Conservation (phyloP, 257 asterid species). For the Verbascum thapsus region DNA sequence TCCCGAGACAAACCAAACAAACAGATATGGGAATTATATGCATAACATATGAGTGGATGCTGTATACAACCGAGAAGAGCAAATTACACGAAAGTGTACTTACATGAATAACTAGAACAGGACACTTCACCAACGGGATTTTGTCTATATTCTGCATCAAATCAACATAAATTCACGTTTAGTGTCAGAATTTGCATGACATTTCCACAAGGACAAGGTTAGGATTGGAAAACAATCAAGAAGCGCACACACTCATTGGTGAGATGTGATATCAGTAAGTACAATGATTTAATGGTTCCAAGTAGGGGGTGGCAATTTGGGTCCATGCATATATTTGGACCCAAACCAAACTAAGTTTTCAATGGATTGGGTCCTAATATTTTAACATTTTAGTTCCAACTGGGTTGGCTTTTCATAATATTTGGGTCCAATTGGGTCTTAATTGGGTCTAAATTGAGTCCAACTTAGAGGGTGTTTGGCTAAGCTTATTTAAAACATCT, state of each 20-base stretch:
- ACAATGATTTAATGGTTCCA: background rate
- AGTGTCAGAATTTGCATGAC: conserved; percentile 5
- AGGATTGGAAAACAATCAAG: background rate
- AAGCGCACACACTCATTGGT: background rate
- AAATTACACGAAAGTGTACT: conserved; percentile 35
- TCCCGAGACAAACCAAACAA: background rate
- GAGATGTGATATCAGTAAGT: conserved; percentile 14
- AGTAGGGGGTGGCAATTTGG: no score
- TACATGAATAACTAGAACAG: conserved; percentile 87
- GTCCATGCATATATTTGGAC: no score
- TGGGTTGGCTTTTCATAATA: no score
- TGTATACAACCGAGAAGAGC: background rate
- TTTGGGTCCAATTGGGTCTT: no score
- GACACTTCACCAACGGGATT: no score
- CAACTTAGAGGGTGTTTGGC: no score
- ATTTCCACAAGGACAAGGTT: background rate
- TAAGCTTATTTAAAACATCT: no score
- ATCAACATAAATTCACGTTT: conserved; percentile 24
- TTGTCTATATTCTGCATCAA: conserved; percentile 86
- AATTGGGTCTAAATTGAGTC: no score
- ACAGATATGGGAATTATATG: conserved; percentile 10
- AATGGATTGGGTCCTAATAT: no score
- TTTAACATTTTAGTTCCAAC: no score
- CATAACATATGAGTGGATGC: conserved; percentile 2
- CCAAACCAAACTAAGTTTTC: no score